Conservation (phyloP, 768 basidiomycete species). For the Serendipita vermifera region DNA sequence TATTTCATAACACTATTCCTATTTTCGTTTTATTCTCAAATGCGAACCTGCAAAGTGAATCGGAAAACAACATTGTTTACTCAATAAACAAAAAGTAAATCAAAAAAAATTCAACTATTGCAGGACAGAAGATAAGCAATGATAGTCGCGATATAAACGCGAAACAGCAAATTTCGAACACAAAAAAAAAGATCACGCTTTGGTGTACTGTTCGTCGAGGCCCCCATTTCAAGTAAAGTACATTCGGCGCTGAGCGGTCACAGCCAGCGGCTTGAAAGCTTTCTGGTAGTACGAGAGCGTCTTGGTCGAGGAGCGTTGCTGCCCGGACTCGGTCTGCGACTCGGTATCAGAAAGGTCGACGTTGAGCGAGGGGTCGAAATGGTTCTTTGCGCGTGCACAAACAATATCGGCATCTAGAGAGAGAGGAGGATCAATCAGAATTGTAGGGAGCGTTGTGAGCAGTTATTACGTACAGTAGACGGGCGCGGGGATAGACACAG, state of each 20-base stretch:
- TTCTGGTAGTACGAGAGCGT: constrained; percentile 2
- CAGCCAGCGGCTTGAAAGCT: background rate
- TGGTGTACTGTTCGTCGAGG: background rate
- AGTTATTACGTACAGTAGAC: constrained; percentile 50
- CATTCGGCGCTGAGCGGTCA: constrained; percentile 1
- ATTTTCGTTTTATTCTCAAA: too few species aligned
- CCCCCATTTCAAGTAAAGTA: background rate
- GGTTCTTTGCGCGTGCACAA: constrained; percentile 67
- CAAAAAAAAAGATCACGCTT: too few species aligned
- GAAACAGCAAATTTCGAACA: too few species aligned
- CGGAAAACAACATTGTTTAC: too few species aligned
- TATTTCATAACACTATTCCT: too few species aligned
- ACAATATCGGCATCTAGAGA: constrained; percentile 57
- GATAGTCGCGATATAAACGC: too few species aligned
- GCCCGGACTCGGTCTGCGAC: background rate
- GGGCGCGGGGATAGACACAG: constrained; percentile 71
- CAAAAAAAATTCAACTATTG: too few species aligned
- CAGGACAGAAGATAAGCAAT: too few species aligned
- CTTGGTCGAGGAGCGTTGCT: background rate
- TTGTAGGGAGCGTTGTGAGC: background rate
- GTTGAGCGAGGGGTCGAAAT: constrained; percentile 43
- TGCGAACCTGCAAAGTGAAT: too few species aligned
- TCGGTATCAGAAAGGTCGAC: constrained; percentile 4
- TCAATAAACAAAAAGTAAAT: too few species aligned
- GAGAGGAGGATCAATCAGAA: background rate